Conservation (phyloP, 2,329 filamentous ascomycete species). For the Cercospora citrullina region DNA sequence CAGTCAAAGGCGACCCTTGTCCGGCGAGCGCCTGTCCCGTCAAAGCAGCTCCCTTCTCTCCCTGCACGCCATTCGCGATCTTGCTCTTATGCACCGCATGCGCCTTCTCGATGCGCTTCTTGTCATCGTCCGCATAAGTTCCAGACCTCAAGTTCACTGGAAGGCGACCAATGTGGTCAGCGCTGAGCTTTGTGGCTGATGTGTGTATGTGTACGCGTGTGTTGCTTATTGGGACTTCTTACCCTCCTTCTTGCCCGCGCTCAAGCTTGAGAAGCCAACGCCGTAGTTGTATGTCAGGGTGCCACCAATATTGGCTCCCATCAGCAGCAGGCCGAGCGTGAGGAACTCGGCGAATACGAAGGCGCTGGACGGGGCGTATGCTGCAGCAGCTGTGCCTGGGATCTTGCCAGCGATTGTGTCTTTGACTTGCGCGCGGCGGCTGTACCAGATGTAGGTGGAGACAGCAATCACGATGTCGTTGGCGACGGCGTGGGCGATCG, state of each 20-base stretch:
- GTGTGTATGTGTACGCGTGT: not conserved
- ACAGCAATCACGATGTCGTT: slow-evolving; percentile 46
- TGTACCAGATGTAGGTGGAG: slow-evolving; percentile 47
- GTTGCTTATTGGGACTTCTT: slow-evolving; percentile 13
- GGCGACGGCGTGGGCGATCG: slow-evolving; percentile 45
- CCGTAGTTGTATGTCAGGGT: slow-evolving; percentile 49
- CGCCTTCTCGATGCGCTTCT: slow-evolving; percentile 19
- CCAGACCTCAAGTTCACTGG: slow-evolving; percentile 21
- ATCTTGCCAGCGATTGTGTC: slow-evolving; percentile 34
- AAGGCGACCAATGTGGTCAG: slow-evolving; percentile 1
- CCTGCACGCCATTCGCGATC: slow-evolving; percentile 11
- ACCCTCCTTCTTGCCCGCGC: slow-evolving; percentile 32
- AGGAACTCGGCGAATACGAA: slow-evolving; percentile 43
- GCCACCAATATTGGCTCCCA: slow-evolving; percentile 48
- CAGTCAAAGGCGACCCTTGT: not conserved
- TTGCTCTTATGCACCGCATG: slow-evolving; percentile 10
- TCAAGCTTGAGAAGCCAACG: slow-evolving; percentile 43
- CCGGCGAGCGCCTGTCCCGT: slow-evolving; percentile 12
- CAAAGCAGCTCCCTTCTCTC: slow-evolving; percentile 8
- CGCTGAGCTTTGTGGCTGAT: not conserved
- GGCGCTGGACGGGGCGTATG: slow-evolving; percentile 40
- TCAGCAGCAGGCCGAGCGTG: slow-evolving; percentile 40
- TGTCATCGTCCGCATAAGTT: slow-evolving; percentile 19
- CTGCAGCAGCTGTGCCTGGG: slow-evolving; percentile 28
- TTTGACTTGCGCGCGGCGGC: slow-evolving; percentile 36